Conservation (phyloP, 441 rosid species). For the Daphne laureola region DNA sequence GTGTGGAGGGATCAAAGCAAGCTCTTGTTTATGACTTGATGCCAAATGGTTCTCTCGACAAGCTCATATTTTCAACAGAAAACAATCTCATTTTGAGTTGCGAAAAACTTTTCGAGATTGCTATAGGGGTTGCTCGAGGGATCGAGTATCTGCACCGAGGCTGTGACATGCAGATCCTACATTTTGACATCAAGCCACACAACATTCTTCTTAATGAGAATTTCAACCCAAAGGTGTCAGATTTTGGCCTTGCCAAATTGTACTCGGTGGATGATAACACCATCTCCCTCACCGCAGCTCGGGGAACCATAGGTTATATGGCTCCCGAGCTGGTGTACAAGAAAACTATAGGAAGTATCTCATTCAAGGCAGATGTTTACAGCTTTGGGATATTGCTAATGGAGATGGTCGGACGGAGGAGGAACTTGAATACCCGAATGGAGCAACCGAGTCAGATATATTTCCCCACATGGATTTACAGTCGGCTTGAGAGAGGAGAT, state of each 20-base stretch:
- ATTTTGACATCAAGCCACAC: conserved; percentile 4
- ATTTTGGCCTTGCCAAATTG: conserved; percentile 15
- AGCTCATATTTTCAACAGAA: not conserved
- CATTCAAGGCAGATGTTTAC: conserved; percentile 6
- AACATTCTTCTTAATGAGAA: not conserved
- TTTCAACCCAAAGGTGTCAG: conserved; percentile 14
- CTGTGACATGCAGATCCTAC: conserved; percentile 1
- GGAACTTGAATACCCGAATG: conserved; percentile 1
- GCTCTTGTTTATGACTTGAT: conserved; percentile 12
- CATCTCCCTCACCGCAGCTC: conserved; percentile 10
- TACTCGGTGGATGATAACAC: conserved; percentile 2
- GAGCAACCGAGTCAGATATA: conserved; percentile 10
- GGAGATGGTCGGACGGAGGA: conserved; percentile 17
- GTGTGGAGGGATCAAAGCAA: conserved; percentile 3
- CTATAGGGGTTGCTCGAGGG: conserved; percentile 12
- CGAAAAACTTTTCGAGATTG: conserved; percentile 7
- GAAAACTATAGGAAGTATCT: not conserved
- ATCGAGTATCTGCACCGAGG: conserved; percentile 8
- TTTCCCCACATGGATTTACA: conserved; percentile 13
- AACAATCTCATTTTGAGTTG: conserved; percentile 1
- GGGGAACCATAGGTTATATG: not conserved
- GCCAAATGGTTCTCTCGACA: conserved; percentile 11
- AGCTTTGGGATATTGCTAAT: conserved; percentile 8
- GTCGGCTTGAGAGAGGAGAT: conserved; percentile 7
- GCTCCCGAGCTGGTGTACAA: conserved; percentile 4